A percentile compares a stretch with the other conserved stretches of the same genome.
Conservation (phyloP, 1,284 basidiomycete species). For the Neotropicomus parvogracilis region DNA sequence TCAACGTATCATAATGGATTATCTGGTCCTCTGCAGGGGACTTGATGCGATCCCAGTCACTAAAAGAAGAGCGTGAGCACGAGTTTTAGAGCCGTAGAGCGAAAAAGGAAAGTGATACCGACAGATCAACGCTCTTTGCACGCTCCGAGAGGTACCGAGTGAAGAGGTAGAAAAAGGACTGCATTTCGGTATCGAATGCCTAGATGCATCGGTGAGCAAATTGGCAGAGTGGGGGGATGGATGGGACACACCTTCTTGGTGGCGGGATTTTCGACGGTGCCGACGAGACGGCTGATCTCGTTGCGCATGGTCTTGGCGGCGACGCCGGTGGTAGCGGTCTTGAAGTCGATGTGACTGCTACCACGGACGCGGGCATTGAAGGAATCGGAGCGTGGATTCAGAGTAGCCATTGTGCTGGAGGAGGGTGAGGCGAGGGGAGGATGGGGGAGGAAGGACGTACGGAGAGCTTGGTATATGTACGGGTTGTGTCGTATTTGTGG, state of each 20-base stretch:
- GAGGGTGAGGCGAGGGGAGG: constrained; percentile 13
- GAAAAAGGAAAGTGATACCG: constrained; percentile 37
- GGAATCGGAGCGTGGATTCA: constrained; percentile 59
- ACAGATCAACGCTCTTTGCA: constrained; percentile 95
- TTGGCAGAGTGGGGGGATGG: constrained; percentile 1
- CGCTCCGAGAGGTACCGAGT: constrained; percentile 96
- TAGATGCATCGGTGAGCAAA: constrained; percentile 33
- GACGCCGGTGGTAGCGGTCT: constrained; percentile 96
- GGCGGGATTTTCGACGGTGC: constrained; percentile 71
- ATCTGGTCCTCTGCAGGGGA: constrained; percentile 93
- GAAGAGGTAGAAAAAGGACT: constrained; percentile 98
- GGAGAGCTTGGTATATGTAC: constrained; percentile 50
- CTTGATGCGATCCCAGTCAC: constrained; percentile 97
- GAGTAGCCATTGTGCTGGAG: constrained; percentile 47
- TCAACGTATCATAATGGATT: constrained; percentile 80
- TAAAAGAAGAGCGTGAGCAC: constrained; percentile 35
- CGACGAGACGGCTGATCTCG: constrained; percentile 92
- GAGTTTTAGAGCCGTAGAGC: constrained; percentile 7
- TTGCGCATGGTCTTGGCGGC: constrained; percentile 98
- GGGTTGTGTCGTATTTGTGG: constrained; percentile 59
- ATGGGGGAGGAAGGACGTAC: constrained; percentile 30
- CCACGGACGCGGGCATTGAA: constrained; percentile 66
- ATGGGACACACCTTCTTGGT: constrained; percentile 72
- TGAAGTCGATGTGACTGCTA: constrained; percentile 82
- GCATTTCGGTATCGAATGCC: constrained; percentile 98